Base-by-base conservation (phyloP, 164 flowering plant species). In the Sextonia rubra region DNA sequence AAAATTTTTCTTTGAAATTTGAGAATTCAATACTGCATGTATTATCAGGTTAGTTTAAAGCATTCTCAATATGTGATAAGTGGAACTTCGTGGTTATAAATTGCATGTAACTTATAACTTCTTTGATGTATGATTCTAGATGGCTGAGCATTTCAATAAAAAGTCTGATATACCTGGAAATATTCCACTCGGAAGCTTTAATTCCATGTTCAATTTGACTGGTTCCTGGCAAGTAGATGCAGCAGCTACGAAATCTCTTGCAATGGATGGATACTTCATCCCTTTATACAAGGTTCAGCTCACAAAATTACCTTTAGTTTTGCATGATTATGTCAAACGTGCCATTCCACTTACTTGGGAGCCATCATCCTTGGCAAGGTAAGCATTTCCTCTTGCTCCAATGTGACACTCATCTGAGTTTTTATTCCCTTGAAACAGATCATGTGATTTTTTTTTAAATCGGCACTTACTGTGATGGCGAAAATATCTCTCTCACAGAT, bases 121-220 rank as follows among this genome's bases (percentile, higher is more conserved):
- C 20, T 18, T 20, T 79, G 64, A 69, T 76, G 74, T 52, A 66
- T 47, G 56, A 27, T 74, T 80, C 24, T 87, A 93, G 99, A 95
- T 95, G 99, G 96, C 95, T 29, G 84, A 77, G 77, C 74, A 80
- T 79, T 93, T 95, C 85, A 95, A 93, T 77, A 76, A 83, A 82
- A 83, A 80, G 76, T 86, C 97, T 0, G 85, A 82, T 68, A 78
- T 93, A 75, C 76, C 84, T 30, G 98, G 93, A 56, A 32, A 68
- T 22, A 81, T 84, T 71, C 98, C 98, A 29, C 94, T 95, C 60
- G 99, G 99, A 77, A 86, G 93, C 86, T 93, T 95, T 72, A 93
- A 95, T 82, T 84, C 97, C 66, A 91, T 91, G 98, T 95, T 95
- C 85, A 95, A 93, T 81, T 91, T 91, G 79, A 91, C 94, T 75